These are phyloP conservation scores for Panus rudis DNA, from an alignment of 768 basidiomycete species.

Conservation along the genomic window DNA sequence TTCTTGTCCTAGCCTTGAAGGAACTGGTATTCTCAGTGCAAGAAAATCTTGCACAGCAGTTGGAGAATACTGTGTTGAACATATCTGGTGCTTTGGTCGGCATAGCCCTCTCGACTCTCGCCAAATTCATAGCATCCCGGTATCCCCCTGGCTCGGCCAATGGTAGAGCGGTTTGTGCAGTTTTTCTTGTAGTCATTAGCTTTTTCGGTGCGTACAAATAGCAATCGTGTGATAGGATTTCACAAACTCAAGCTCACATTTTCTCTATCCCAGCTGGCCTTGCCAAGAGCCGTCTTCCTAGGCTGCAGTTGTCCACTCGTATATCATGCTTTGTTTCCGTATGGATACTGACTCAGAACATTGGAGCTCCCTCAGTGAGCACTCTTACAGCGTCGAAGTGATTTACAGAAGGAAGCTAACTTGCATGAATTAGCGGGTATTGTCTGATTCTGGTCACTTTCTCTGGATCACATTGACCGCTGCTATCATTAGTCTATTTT, in stretches of 20 bases:
- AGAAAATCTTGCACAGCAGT: slow-evolving; percentile 39
- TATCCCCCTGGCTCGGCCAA: slow-evolving; percentile 17
- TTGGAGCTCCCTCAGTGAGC: slow-evolving; percentile 28
- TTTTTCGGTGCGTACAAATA: slow-evolving; percentile 28
- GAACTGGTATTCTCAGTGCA: slow-evolving; percentile 43
- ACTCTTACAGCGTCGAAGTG: neutral
- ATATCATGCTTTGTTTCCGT: slow-evolving; percentile 42
- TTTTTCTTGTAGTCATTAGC: slow-evolving; percentile 33
- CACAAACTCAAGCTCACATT: too few relatives aligned
- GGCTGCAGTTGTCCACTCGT: slow-evolving; percentile 36
- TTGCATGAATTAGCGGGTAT: slow-evolving; percentile 17
- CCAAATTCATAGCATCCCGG: slow-evolving; percentile 26
- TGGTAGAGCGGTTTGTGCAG: slow-evolving; percentile 31
- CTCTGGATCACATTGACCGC: slow-evolving; percentile 36
- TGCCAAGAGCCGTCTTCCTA: slow-evolving; percentile 38
- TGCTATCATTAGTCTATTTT: slow-evolving; percentile 30
- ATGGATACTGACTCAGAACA: slow-evolving; percentile 36
- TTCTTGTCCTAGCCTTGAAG: slow-evolving; percentile 32
- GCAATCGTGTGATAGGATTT: neutral
- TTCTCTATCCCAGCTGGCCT: slow-evolving; percentile 25
- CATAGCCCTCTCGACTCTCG: slow-evolving; percentile 31
- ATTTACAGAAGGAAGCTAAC: slow-evolving; percentile 1
- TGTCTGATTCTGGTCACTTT: slow-evolving; percentile 25
- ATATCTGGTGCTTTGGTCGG: slow-evolving; percentile 34
- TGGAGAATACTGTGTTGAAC: slow-evolving; percentile 38